Conservation (phyloP, 139 green algal genomes). For the Microglena sp. region DNA sequence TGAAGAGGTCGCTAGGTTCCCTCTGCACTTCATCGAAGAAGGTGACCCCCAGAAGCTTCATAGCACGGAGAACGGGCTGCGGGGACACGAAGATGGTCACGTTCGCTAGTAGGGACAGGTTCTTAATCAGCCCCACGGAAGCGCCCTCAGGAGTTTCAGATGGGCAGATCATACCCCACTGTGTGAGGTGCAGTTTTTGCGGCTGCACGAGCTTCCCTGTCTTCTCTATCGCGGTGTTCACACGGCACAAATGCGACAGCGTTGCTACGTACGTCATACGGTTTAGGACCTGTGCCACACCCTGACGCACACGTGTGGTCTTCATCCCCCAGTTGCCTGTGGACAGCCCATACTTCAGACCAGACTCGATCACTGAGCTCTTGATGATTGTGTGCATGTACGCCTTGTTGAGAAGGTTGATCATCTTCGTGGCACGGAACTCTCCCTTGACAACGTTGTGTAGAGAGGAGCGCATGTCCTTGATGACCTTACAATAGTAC, state of each 20-base stretch:
- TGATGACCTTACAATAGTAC: constrained; percentile 38
- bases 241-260: constrained; percentile 44
- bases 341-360: constrained; percentile 52
- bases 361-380: constrained; percentile 40
- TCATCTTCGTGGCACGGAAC: not conserved
- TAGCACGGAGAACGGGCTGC: not conserved
- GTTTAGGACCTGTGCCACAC: constrained; percentile 39
- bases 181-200: constrained; percentile 42
- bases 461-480: constrained; percentile 28
- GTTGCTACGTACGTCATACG: constrained; percentile 41
- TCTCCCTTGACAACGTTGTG: constrained; percentile 5
- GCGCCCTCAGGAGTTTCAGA: constrained; percentile 43
- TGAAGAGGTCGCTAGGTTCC: not conserved
- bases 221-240: constrained; percentile 26
- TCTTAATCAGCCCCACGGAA: constrained; percentile 50
- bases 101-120: constrained; percentile 42
- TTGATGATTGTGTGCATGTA: constrained; percentile 42
- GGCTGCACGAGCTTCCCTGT: constrained; percentile 27
- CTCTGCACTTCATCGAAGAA: not conserved
- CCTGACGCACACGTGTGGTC: not conserved
- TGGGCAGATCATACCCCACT: constrained; percentile 62
- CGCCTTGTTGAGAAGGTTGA: constrained; percentile 22
- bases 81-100: not conserved
- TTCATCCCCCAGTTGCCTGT: constrained; percentile 57
- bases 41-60: not conserved